Evolutionary conservation across 2,329 filamentous ascomycete genomes (phyloP).

Genomic region (Juglanconis sp.): DNA sequence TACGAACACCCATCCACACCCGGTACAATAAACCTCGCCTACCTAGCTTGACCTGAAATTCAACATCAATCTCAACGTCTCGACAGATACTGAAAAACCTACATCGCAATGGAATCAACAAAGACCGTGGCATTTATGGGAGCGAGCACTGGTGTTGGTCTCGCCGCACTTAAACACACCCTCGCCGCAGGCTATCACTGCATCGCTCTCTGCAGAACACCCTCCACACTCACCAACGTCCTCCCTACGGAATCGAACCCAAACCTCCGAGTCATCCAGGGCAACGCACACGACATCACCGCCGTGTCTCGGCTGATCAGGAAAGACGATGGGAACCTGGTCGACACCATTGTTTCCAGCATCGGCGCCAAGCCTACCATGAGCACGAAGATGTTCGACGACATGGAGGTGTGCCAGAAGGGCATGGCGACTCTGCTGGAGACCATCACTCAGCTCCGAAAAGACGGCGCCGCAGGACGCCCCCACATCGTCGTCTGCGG

Average conservation of each 20-base stretch:
- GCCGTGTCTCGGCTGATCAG: conserved; percentile 35
- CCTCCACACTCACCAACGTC: conserved; percentile 42
- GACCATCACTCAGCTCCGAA: conserved; percentile 32
- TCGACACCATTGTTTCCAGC: conserved; percentile 45
- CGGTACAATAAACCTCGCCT: background rate
- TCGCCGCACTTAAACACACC: conserved; percentile 42
- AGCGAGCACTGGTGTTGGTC: conserved; percentile 47
- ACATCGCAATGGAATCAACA: conserved; percentile 10
- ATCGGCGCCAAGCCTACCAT: conserved; percentile 40
- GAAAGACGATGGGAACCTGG: conserved; percentile 29
- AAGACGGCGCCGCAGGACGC: conserved; percentile 22
- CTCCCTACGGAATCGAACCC: conserved; percentile 28
- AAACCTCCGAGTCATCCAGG: conserved; percentile 42
- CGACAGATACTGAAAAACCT: background rate
- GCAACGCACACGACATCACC: conserved; percentile 43
- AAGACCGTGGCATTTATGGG: conserved; percentile 52
- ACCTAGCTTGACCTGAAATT: background rate
- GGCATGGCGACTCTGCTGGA: conserved; percentile 41
- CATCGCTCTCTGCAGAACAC: conserved; percentile 47
- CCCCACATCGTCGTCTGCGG: conserved; percentile 38
- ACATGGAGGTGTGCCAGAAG: conserved; percentile 48
- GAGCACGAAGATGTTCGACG: conserved; percentile 31
- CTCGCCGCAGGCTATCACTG: conserved; percentile 45
- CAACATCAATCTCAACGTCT: background rate
- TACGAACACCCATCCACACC: background rate